These are phyloP conservation scores for Ophiostoma piceae DNA, from an alignment of 2,329 filamentous ascomycete genomes.

Conservation along the genomic window DNA sequence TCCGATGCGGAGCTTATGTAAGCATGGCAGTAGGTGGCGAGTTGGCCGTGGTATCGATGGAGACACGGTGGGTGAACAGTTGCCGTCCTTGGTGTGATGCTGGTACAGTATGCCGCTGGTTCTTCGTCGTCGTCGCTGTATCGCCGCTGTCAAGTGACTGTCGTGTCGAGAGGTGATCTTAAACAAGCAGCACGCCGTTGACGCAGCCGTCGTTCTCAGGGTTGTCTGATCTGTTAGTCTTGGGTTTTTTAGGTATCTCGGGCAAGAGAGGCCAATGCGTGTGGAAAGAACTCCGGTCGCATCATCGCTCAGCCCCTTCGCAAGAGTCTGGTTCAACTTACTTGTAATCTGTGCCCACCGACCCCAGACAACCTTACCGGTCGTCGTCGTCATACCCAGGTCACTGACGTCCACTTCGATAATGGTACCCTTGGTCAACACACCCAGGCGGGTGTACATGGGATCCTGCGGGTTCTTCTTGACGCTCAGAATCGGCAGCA, in stretches of 20 bases:
- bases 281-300: neutral
- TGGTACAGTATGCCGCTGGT: neutral
- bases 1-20: neutral
- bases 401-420: constrained; percentile 93
- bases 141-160: neutral
- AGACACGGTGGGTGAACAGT: neutral
- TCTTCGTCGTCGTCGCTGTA: neutral
- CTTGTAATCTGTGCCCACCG: constrained; percentile 67
- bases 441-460: constrained; percentile 82
- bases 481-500: constrained; percentile 66
- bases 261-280: neutral
- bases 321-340: constrained; percentile 12
- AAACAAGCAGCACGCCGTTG: constrained; percentile 25
- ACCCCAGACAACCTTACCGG: constrained; percentile 91
- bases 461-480: constrained; percentile 81
- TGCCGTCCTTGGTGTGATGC: neutral
- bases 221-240: constrained; percentile 25
- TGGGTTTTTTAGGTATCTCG: neutral
- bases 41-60: neutral
- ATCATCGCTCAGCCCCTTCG: neutral
- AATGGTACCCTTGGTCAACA: constrained; percentile 68
- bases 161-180: neutral
- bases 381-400: constrained; percentile 81
- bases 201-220: constrained; percentile 30
- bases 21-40: neutral